These are phyloP conservation scores for Cyclotella atomus DNA, from an alignment of 108 stramenopile genomes.

Conservation along the genomic window DNA sequence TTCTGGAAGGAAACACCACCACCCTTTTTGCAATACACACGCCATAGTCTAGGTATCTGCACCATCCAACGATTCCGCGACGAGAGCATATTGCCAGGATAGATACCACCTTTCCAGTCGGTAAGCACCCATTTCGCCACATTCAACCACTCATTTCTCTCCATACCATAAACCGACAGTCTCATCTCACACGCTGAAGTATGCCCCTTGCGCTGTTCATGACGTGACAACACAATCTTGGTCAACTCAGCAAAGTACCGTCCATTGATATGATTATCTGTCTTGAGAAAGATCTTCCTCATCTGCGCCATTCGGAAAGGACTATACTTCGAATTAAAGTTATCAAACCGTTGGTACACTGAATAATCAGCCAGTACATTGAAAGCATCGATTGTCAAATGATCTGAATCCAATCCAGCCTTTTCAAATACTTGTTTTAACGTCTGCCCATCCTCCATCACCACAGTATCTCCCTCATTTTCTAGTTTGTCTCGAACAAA, in stretches of 20 bases:
- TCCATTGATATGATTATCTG: slow-evolving; percentile 89
- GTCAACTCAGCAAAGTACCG: slow-evolving; percentile 96
- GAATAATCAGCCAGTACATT: slow-evolving; percentile 99
- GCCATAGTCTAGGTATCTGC: slow-evolving; percentile 96
- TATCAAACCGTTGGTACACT: slow-evolving; percentile 98
- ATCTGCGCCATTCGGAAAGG: slow-evolving; percentile 97
- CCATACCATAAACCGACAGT: slow-evolving; percentile 97
- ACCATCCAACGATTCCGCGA: slow-evolving; percentile 98
- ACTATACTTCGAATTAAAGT: slow-evolving; percentile 99
- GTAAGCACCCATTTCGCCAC: slow-evolving; percentile 84
- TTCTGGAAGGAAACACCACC: slow-evolving; percentile 74
- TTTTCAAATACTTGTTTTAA: slow-evolving; percentile 78
- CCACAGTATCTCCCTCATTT: slow-evolving; percentile 85
- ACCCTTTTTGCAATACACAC: slow-evolving; percentile 87
- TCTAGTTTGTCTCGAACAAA: slow-evolving; percentile 97
- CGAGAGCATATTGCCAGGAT: slow-evolving; percentile 87
- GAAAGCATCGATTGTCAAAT: slow-evolving; percentile 98
- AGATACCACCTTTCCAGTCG: slow-evolving; percentile 73
- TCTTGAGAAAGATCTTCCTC: slow-evolving; percentile 99
- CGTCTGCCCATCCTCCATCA: slow-evolving; percentile 78
- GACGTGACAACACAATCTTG: slow-evolving; percentile 87
- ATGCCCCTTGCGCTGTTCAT: slow-evolving; percentile 91
- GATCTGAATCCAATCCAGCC: slow-evolving; percentile 95
- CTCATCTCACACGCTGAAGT: slow-evolving; percentile 94
- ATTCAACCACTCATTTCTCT: slow-evolving; percentile 91